Evolutionary conservation across 768 basidiomycete species (phyloP).

Genomic region (Termitomyces sp.): DNA sequence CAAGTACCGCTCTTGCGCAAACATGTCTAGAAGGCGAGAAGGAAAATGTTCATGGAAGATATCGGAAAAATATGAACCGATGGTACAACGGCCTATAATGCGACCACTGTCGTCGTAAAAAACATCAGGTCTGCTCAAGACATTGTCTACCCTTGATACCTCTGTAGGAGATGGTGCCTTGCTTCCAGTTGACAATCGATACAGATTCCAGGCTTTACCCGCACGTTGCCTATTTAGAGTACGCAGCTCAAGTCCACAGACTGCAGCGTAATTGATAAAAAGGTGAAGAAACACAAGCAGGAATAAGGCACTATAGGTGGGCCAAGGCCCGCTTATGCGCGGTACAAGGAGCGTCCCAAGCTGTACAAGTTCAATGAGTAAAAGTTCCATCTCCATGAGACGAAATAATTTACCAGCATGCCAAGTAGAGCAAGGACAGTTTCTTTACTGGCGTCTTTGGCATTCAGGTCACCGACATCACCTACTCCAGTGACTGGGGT

Average conservation of each 20-base stretch:
- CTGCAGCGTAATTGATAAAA: slow-evolving; percentile 51
- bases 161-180: slow-evolving; percentile 25
- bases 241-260: slow-evolving; percentile 50
- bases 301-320: slow-evolving; percentile 48
- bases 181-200: slow-evolving; percentile 18
- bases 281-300: slow-evolving; percentile 50
- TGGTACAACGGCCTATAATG: slow-evolving; percentile 38
- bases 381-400: not conserved
- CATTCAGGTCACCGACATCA: slow-evolving; percentile 66
- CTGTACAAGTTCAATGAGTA: slow-evolving; percentile 25
- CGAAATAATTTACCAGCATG: slow-evolving; percentile 47
- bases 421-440: slow-evolving; percentile 63
- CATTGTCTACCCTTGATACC: slow-evolving; percentile 36
- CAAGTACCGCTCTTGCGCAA: slow-evolving; percentile 41
- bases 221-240: slow-evolving; percentile 58
- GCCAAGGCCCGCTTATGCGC: slow-evolving; percentile 37
- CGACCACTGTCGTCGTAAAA: slow-evolving; percentile 32
- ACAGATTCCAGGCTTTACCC: slow-evolving; percentile 44
- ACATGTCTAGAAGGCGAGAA: slow-evolving; percentile 29
- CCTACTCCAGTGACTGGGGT: slow-evolving; percentile 43
- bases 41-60: slow-evolving; percentile 24
- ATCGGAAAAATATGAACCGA: slow-evolving; percentile 41
- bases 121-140: slow-evolving; percentile 34
- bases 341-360: slow-evolving; percentile 56
- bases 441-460: slow-evolving; percentile 69